A percentile compares a stretch with the other conserved stretches of the same genome.
Evolutionary conservation across 2,329 filamentous ascomycete species (phyloP).

Genomic region (Colletotrichum tamarilloi): DNA sequence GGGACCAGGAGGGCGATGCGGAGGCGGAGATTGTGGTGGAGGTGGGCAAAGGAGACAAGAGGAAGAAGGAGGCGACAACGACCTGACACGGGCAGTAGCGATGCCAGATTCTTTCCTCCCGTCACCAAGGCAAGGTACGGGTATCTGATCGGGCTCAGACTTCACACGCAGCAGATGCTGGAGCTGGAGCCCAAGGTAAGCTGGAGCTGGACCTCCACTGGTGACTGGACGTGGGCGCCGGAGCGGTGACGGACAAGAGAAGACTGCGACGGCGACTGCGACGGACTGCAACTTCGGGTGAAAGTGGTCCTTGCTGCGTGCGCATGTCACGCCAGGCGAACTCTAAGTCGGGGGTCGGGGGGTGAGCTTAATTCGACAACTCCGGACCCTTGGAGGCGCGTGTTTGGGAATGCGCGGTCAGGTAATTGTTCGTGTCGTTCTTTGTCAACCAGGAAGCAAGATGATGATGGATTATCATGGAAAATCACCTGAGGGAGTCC

Average conservation of each 20-base stretch:
- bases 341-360: slow-evolving; percentile 20
- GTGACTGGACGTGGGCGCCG: too few species aligned
- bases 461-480: not conserved
- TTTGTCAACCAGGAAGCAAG: not conserved
- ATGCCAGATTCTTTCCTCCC: not conserved
- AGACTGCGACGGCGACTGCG: not conserved
- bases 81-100: not conserved
- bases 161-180: not conserved
- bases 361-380: slow-evolving; percentile 35
- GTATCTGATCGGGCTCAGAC: not conserved
- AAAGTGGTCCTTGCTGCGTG: slow-evolving; percentile 29
- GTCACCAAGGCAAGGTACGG: not conserved
- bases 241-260: not conserved
- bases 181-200: not conserved
- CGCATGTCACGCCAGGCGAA: slow-evolving; percentile 19
- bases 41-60: not conserved
- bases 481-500: not conserved
- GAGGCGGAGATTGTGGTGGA: not conserved
- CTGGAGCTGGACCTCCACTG: too few species aligned
- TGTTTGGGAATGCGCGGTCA: not conserved
- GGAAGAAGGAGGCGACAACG: slow-evolving; percentile 4
- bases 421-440: not conserved
- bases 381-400: not conserved
- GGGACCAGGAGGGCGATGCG: not conserved
- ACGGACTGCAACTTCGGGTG: slow-evolving; percentile 29